Conservation (phyloP, 2,329 filamentous ascomycete genomes). For the Botrytis sinoallii region DNA sequence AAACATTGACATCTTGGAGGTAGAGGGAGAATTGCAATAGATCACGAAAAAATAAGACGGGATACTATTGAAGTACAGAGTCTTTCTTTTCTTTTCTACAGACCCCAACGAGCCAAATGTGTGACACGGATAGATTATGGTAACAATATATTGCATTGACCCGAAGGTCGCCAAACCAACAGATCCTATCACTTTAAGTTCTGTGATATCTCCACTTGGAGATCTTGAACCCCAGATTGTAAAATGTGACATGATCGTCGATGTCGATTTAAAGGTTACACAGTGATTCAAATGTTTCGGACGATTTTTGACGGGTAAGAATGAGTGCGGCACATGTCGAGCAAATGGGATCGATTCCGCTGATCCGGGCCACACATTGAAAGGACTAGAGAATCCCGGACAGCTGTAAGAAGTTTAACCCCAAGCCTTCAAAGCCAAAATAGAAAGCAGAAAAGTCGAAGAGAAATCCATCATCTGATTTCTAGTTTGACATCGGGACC, state of each 20-base stretch:
- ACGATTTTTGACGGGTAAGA: background rate
- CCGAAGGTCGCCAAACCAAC: background rate
- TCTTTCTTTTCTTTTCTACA: background rate
- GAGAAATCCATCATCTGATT: background rate
- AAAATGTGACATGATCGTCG: slow-evolving; percentile 14
- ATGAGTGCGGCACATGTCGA: background rate
- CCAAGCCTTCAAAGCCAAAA: background rate
- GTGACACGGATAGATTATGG: background rate
- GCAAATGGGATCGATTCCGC: slow-evolving; percentile 8
- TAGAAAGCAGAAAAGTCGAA: background rate
- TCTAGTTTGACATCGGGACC: background rate
- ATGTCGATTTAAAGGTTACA: background rate
- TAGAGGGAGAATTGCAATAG: background rate
- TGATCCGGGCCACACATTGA: background rate
- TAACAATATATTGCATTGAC: background rate
- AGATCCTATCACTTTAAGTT: background rate
- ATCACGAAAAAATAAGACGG: background rate
- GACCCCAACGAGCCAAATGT: background rate
- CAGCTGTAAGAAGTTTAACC: background rate
- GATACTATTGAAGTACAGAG: background rate
- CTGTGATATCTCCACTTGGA: background rate
- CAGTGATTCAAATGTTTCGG: background rate
- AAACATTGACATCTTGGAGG: background rate
- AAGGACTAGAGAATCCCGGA: background rate
- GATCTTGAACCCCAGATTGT: background rate